These are phyloP conservation scores for Pseudodiploospora longispora DNA, from an alignment of 2,329 filamentous ascomycete species.

Conservation along the genomic window DNA sequence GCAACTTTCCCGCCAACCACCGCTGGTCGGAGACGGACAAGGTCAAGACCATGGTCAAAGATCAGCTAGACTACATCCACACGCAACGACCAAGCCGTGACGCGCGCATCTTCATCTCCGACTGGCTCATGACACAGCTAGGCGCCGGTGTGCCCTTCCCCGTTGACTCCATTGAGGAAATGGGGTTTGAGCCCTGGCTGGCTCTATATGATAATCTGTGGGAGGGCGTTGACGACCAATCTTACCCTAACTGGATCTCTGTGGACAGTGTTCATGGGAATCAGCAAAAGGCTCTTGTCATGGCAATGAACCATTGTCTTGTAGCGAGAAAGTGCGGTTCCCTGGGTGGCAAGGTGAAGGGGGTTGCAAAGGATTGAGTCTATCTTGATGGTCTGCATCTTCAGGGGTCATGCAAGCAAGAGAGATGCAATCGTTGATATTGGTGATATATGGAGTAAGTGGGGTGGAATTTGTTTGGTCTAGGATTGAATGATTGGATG, in stretches of 20 bases:
- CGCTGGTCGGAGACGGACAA: conserved; percentile 16
- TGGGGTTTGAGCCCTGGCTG: conserved; percentile 13
- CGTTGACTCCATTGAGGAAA: conserved; percentile 3
- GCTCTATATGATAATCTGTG: conserved; percentile 17
- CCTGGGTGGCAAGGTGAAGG: conserved; percentile 14
- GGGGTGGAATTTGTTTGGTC: no score
- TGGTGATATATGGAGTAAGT: no score
- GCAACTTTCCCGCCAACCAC: conserved; percentile 16
- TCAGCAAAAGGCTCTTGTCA: conserved; percentile 17
- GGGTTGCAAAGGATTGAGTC: background rate
- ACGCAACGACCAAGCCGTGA: conserved; percentile 8
- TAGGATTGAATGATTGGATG: no score
- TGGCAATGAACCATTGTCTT: conserved; percentile 23
- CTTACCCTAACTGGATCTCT: conserved; percentile 26
- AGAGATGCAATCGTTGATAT: no score
- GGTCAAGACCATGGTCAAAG: conserved; percentile 6
- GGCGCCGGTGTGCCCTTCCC: conserved; percentile 3
- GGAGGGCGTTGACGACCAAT: conserved; percentile 11
- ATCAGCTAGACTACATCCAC: conserved; percentile 15
- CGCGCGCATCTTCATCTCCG: conserved; percentile 13
- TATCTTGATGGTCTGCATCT: no score
- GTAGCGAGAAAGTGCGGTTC: conserved; percentile 17
- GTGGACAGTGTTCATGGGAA: conserved; percentile 19
- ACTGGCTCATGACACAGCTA: conserved; percentile 19
- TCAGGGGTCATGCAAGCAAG: no score